phyloP scores from a whole-genome alignment of 305 asterid genomes.

The Striga hermonthica region DNA sequence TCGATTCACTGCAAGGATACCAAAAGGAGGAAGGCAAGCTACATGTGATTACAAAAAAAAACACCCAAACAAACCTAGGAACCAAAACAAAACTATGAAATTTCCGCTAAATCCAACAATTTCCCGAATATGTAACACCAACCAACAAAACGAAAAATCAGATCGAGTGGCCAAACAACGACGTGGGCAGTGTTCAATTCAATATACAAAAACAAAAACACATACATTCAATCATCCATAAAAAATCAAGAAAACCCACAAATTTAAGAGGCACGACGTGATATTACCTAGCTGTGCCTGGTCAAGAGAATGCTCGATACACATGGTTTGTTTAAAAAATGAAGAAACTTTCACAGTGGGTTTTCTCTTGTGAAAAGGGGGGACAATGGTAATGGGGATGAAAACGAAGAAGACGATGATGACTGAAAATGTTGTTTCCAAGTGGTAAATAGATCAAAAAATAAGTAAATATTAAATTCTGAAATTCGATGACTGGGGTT shows the following conservation, averaged over 20 bases:
- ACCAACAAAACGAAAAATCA: slow-evolving; percentile 13
- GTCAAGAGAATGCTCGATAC: slow-evolving; percentile 1
- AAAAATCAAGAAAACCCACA: not conserved
- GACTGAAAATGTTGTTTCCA: slow-evolving; percentile 36
- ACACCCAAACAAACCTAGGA: not conserved
- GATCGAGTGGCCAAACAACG: slow-evolving; percentile 27
- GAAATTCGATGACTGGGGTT: slow-evolving; percentile 19
- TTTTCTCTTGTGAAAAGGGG: slow-evolving; percentile 29
- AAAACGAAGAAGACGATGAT: slow-evolving; percentile 25
- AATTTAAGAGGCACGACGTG: slow-evolving; percentile 25
- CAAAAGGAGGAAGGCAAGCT: not conserved
- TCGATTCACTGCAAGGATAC: not conserved
- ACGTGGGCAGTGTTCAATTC: too few relatives aligned
- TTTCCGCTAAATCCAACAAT: slow-evolving; percentile 2
- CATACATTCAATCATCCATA: slow-evolving; percentile 11
- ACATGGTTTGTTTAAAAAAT: not conserved
- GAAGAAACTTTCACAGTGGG: not conserved
- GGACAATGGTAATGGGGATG: slow-evolving; percentile 11
- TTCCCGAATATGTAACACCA: too few relatives aligned
- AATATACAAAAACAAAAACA: slow-evolving; percentile 15
- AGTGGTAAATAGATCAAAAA: slow-evolving; percentile 30
- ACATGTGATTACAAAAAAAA: not conserved
- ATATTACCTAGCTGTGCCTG: slow-evolving; percentile 23
- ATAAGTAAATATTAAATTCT: slow-evolving; percentile 23
- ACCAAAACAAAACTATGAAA: slow-evolving; percentile 2